Evolutionary conservation across 2,329 filamentous ascomycete species (phyloP), one percentile per base, ranked within the genome.

Genomic region (Penicillium sp.): DNA sequence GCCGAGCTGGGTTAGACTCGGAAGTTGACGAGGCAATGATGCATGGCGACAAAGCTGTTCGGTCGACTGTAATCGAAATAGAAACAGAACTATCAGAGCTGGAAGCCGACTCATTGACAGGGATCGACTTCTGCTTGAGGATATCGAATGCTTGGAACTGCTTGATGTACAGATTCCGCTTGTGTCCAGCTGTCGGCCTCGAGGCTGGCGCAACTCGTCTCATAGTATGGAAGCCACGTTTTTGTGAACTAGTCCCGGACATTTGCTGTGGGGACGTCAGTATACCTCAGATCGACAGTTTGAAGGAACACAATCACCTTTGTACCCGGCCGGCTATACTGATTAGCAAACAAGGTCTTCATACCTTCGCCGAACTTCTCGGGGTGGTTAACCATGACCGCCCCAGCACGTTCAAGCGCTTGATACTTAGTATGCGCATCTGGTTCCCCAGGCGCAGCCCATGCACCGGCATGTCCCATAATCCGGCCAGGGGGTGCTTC

Each of bases 401-500:
- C 87, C 3, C 88, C 88, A 13, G 82, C 88, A 52, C 80, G 76
- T 67, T 85, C 75, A n/a, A 93, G 77, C 2, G 84, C 81, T 40
- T 79, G 80, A 56, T 87, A 83, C 72, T 93, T 93, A n/a, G 80
- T 78, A 38, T 78, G 73, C 0, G 86, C 83, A 56, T 79, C 79
- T 4, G 85, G 82, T 67, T 92, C 88, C 21, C 86, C 86, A 7
- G 84, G 80, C 1, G 85, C 80, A 50, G 80, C 78, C 77, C 89
- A 90, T 15, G 89, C 89, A 41, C 89, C 89, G 10, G 89, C 87
- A 69, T 93, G 89, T 10, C 89, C 89, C 88, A 92, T 91, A 41
- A 90, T 81, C 23, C 82, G 80, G 15, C 85, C 85, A 16, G 78
- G 75, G 6, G 81, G 80, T n/a, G 86, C 86, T 58, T 83, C 75